Evolutionary conservation across 2,329 filamentous ascomycete species (phyloP), one percentile per base, ranked within the genome.

Genomic region (Chalaropsis ovoidea): DNA sequence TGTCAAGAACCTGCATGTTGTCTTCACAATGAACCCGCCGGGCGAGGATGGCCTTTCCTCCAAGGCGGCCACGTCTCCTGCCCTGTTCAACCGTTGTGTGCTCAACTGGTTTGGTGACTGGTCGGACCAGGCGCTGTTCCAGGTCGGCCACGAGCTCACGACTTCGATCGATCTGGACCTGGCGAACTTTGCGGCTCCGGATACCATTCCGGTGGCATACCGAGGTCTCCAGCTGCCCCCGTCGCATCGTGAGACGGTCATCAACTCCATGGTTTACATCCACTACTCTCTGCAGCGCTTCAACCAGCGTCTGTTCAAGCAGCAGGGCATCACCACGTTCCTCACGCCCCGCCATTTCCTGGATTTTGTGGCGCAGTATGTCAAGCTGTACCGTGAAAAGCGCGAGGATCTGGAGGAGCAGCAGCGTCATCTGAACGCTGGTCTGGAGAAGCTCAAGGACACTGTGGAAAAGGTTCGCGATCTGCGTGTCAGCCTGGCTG

Each of bases 31-130:
- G 94, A 99, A 99, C 75, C 94, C 94, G 15, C 95, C 94, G 0
- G 66, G 66, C 49, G 90, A 96, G 73, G 94, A 94, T 71, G 93
- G 94, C 0, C 79, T 99, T 8, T 94, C 90, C 1, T 96, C 91
- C 41, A 97, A 96, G 79, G 94, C 94, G 66, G 95, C 94, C 35
- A 99, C 95, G 2, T 96, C 91, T 82, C 94, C 94, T 68, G 94
- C 94, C 49, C 78, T 99, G 72, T 99, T 99, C 87, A 99, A 99
- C 79, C 88, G 94, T 81, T 99, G 94, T 74, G 94, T 99, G 61
- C 86, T 99, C 71, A 99, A 99, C 77, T 99, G 94, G 94, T 96
- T 99, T 74, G 94, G 94, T 69, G 94, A 99, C 77, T 99, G 94
- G 94, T 99, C 94, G 63, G 94, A 99, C 75, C 94, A 99, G 77